These are phyloP conservation scores for Fusarium kyushuense DNA, from an alignment of 2,329 filamentous ascomycete genomes.

Conservation along the genomic window DNA sequence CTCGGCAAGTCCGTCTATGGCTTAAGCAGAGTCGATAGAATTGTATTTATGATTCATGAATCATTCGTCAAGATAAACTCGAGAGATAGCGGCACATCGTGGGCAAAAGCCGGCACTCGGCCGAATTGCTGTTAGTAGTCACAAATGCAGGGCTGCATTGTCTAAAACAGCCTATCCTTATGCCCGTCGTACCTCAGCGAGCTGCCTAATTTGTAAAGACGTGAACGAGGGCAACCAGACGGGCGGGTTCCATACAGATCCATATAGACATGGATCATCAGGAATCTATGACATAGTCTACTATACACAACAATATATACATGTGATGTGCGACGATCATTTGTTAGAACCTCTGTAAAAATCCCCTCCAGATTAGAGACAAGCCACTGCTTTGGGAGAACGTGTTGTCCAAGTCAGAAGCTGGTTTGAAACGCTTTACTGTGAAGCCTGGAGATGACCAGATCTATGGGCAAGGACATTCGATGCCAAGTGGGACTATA, in stretches of 20 bases:
- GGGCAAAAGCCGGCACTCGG: conserved; percentile 35
- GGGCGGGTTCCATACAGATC: conserved; percentile 1
- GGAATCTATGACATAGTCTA: neutral
- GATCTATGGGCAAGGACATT: neutral
- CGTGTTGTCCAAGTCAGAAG: neutral
- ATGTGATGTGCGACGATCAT: neutral
- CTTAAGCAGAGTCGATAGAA: neutral
- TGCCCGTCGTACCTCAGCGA: conserved; percentile 19
- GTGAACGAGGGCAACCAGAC: neutral
- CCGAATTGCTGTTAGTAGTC: conserved; percentile 20
- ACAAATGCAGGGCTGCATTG: conserved; percentile 30
- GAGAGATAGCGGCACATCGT: neutral
- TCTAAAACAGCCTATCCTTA: conserved; percentile 4
- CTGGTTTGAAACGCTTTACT: neutral
- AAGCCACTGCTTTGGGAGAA: neutral
- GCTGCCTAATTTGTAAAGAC: conserved; percentile 33
- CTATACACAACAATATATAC: neutral
- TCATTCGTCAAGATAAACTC: neutral
- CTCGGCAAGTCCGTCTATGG: neutral
- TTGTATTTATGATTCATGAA: neutral
- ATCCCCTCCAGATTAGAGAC: neutral
- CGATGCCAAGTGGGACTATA: conserved; percentile 20
- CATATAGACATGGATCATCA: neutral
- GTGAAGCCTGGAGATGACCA: neutral
- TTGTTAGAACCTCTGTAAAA: too few relatives aligned